Evolutionary conservation across 2,329 filamentous ascomycete species (phyloP).

Genomic region (Talaromyces sp.): DNA sequence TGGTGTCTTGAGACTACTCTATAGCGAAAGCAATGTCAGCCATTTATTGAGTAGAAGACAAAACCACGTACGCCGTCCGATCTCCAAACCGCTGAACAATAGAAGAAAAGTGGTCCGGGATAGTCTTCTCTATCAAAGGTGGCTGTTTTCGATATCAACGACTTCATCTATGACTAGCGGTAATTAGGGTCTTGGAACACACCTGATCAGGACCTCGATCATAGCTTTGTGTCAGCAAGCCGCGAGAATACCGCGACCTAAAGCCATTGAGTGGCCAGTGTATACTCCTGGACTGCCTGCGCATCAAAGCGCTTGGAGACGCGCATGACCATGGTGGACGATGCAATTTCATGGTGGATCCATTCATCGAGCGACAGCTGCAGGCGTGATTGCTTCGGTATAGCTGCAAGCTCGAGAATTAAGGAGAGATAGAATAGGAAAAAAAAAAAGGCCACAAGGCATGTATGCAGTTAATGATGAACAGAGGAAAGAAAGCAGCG

Average conservation of each 20-base stretch:
- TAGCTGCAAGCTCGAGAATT: neutral
- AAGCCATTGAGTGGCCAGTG: neutral
- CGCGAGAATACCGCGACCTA: constrained; percentile 9
- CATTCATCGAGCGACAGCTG: neutral
- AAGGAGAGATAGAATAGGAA: neutral
- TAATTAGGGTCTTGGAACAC: constrained; percentile 1
- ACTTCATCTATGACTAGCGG: neutral
- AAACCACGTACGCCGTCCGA: constrained; percentile 44
- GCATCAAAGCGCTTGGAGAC: neutral
- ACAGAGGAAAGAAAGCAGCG: neutral
- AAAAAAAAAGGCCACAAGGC: no score
- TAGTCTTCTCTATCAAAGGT: constrained; percentile 42
- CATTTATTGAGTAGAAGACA: constrained; percentile 1
- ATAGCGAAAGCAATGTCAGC: neutral
- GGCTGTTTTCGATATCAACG: constrained; percentile 24
- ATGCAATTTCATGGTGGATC: neutral
- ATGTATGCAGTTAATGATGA: neutral
- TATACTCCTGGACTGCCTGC: neutral
- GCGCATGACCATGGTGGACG: neutral
- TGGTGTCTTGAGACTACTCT: constrained; percentile 60
- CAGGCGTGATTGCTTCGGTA: neutral
- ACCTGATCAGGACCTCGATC: constrained; percentile 26
- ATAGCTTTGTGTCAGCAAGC: constrained; percentile 24
- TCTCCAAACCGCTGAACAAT: constrained; percentile 41
- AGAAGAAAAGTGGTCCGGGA: constrained; percentile 41